phyloP scores from a whole-genome alignment of 2,329 filamentous ascomycete genomes.

The Colletotrichum sp. region DNA sequence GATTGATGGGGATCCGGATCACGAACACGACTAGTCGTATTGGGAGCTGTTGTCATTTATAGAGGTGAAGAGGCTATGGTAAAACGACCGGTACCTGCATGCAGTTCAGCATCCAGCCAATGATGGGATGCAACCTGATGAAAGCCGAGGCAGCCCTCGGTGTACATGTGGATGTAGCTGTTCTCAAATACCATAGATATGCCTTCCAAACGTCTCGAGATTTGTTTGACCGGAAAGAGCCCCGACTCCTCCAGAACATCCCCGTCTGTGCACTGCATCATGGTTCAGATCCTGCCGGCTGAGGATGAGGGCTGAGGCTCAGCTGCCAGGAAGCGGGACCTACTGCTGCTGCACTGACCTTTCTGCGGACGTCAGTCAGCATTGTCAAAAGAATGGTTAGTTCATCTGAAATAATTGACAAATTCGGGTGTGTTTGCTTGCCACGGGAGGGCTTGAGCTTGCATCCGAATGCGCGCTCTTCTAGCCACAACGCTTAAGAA shows the following conservation, averaged over 20 bases:
- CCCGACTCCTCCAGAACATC: neutral
- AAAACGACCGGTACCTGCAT: neutral
- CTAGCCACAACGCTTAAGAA: neutral
- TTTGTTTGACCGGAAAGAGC: slow-evolving; percentile 10
- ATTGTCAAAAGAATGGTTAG: neutral
- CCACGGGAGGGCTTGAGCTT: neutral
- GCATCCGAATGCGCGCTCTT: neutral
- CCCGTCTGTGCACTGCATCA: neutral
- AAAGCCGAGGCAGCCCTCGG: neutral
- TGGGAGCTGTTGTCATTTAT: neutral
- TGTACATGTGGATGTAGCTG: neutral
- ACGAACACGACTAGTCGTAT: neutral
- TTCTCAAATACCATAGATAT: neutral
- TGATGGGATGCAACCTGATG: neutral
- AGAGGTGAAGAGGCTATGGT: neutral
- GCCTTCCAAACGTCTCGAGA: slow-evolving; percentile 14
- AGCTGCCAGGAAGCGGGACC: neutral
- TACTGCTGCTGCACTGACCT: neutral
- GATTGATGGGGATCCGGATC: neutral
- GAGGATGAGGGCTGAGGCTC: neutral
- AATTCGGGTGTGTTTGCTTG: neutral
- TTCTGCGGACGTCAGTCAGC: neutral
- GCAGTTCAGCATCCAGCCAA: neutral
- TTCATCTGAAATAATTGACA: slow-evolving; percentile 15
- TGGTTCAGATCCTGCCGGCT: neutral